Conservation (phyloP, 2,329 filamentous ascomycete genomes). For the Tricladium varicosporioides region DNA sequence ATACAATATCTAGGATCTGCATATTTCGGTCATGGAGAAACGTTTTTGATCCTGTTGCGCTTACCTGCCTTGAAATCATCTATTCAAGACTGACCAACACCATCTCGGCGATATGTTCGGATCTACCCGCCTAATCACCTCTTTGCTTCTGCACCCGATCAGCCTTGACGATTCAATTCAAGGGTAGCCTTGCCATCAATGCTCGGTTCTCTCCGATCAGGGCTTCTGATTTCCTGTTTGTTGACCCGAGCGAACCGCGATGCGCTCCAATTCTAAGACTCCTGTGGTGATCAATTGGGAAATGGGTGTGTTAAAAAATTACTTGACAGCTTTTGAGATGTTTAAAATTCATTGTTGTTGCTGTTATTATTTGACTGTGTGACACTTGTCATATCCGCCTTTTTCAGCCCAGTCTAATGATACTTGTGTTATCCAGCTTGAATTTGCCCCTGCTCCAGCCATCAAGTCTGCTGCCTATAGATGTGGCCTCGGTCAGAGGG, state of each 20-base stretch:
- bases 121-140: conserved; percentile 3
- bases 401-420: no score
- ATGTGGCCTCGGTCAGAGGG: no score
- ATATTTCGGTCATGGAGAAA: conserved; percentile 14
- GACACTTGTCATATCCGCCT: no score
- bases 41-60: neutral
- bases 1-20: neutral
- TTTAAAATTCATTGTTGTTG: no score
- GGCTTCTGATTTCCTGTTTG: neutral
- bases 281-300: neutral
- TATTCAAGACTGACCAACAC: conserved; percentile 1
- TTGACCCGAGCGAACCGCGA: neutral
- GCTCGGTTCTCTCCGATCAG: conserved; percentile 7
- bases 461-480: no score
- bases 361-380: no score
- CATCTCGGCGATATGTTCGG: conserved; percentile 5
- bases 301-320: neutral
- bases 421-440: no score
- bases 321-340: no score
- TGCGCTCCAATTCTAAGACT: neutral
- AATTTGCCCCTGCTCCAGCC: no score
- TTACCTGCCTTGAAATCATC: conserved; percentile 8
- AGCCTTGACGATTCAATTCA: neutral
- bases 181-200: neutral
- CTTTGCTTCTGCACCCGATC: conserved; percentile 2